These are phyloP conservation scores for Ceratocystis lukuohia DNA, from an alignment of 2,329 filamentous ascomycete genomes.

Conservation along the genomic window DNA sequence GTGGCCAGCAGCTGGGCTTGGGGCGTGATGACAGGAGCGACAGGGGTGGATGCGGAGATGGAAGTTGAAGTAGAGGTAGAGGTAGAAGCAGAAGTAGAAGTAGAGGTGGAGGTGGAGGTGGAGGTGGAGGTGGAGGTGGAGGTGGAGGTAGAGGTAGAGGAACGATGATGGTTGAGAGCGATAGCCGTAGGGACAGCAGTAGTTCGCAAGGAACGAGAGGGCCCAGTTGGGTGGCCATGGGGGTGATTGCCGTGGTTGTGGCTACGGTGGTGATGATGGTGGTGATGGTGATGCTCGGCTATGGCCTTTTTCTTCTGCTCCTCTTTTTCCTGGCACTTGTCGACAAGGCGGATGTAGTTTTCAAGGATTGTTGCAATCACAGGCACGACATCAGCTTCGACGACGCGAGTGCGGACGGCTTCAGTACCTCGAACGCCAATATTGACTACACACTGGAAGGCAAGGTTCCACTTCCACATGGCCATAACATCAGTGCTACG, in stretches of 20 bases:
- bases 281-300: conserved; percentile 26
- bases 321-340: conserved; percentile 72
- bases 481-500: conserved; percentile 98
- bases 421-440: conserved; percentile 95
- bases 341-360: conserved; percentile 94
- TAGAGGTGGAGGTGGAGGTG: neutral
- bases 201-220: conserved; percentile 24
- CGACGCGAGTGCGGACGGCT: conserved; percentile 81
- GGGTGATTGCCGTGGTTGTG: conserved; percentile 27
- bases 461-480: conserved; percentile 99
- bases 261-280: conserved; percentile 10
- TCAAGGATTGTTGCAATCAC: conserved; percentile 96
- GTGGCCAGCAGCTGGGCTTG: neutral
- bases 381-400: conserved; percentile 97
- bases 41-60: neutral
- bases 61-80: neutral
- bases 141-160: neutral
- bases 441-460: conserved; percentile 98
- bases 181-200: neutral
- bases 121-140: neutral
- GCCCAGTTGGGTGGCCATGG: conserved; percentile 33
- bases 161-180: neutral
- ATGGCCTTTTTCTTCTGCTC: conserved; percentile 38
- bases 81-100: neutral
- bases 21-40: neutral